These are phyloP conservation scores for Tolypocladium tropicale DNA, from an alignment of 2,329 filamentous ascomycete species.

Conservation along the genomic window DNA sequence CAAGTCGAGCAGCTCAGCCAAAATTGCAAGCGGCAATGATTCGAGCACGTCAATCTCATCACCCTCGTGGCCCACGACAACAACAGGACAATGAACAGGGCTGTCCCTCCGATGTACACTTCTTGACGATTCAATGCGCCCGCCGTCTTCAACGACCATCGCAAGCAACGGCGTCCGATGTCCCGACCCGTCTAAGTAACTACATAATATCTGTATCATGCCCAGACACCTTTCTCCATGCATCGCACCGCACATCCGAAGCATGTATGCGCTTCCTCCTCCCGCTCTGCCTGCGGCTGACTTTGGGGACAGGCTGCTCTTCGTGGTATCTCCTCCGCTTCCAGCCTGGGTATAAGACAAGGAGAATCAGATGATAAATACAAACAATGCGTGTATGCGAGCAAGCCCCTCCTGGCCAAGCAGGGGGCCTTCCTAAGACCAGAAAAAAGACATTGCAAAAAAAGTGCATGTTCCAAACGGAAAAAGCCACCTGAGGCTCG, in stretches of 20 bases:
- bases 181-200: neutral
- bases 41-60: neutral
- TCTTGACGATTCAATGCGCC: too few species aligned
- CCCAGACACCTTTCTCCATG: neutral
- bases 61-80: neutral
- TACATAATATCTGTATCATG: neutral
- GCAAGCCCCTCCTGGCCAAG: neutral
- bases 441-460: neutral
- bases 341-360: slow-evolving; percentile 7
- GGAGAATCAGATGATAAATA: neutral
- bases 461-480: neutral
- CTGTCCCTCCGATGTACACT: too few species aligned
- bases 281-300: neutral
- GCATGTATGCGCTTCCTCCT: neutral
- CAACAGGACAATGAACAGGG: too few species aligned
- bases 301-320: neutral
- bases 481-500: neutral
- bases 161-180: neutral
- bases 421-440: neutral
- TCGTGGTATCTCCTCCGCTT: slow-evolving; percentile 13
- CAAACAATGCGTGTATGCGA: neutral
- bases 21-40: too few species aligned
- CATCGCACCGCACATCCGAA: neutral
- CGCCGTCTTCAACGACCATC: neutral
- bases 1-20: neutral